A percentile compares a stretch with the other conserved stretches of the same genome.
These are phyloP conservation scores for Colletotrichum sp. DNA, from an alignment of 2,329 filamentous ascomycete genomes.

Conservation along the genomic window DNA sequence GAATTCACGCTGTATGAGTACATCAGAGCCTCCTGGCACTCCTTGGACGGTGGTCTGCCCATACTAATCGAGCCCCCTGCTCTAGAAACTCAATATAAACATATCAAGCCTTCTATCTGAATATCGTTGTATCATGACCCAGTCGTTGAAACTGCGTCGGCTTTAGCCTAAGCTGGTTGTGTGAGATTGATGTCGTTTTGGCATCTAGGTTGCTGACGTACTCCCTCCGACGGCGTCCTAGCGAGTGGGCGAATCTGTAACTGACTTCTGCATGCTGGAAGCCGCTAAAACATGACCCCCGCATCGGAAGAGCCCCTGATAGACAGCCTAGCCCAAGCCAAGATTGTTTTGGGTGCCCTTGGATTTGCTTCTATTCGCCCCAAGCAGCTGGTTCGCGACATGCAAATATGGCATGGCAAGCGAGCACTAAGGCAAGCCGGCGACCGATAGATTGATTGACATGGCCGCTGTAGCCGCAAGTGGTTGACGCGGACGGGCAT, in stretches of 20 bases:
- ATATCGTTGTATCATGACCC: background rate
- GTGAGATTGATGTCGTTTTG: background rate
- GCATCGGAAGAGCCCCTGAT: constrained; percentile 7
- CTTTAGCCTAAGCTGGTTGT: background rate
- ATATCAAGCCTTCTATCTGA: background rate
- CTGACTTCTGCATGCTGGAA: background rate
- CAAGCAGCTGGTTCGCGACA: background rate
- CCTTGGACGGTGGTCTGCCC: background rate
- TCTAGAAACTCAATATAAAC: background rate
- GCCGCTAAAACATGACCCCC: constrained; percentile 19
- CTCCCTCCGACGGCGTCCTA: background rate
- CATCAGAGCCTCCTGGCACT: background rate
- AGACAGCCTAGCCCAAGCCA: background rate
- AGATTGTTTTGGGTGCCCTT: background rate
- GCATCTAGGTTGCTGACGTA: background rate
- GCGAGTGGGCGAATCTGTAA: constrained; percentile 4
- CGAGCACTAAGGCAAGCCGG: background rate
- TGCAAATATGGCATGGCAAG: background rate
- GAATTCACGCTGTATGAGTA: background rate
- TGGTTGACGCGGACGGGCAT: background rate
- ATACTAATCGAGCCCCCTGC: background rate
- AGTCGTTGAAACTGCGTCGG: background rate
- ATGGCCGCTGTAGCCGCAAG: background rate
- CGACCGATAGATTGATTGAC: background rate
- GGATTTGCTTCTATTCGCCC: background rate